These are phyloP conservation scores for Fusarium buharicum DNA, from an alignment of 2,329 filamentous ascomycete species.

Conservation along the genomic window DNA sequence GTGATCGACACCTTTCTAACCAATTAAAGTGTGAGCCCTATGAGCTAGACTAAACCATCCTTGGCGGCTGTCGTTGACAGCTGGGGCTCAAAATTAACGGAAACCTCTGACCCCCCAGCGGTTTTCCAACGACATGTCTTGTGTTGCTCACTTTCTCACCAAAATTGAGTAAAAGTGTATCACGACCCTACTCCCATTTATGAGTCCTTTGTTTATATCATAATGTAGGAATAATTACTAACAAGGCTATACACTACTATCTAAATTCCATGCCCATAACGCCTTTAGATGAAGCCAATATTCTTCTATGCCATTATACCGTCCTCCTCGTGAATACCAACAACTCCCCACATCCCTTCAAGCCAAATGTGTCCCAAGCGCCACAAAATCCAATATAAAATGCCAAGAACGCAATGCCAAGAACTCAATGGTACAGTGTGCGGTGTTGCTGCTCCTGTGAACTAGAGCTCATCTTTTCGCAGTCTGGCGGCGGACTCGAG, in stretches of 20 bases:
- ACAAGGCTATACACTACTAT: neutral
- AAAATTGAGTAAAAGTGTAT: neutral
- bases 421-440: neutral
- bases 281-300: no score
- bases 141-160: conserved; percentile 2
- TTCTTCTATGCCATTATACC: neutral
- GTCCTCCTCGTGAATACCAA: conserved; percentile 1
- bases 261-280: no score
- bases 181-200: neutral
- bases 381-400: neutral
- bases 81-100: conserved; percentile 24
- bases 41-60: neutral
- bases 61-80: neutral
- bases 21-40: neutral
- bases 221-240: neutral
- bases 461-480: conserved; percentile 14
- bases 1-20: neutral
- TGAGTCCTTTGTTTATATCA: neutral
- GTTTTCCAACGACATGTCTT: conserved; percentile 32
- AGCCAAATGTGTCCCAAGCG: neutral
- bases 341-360: neutral
- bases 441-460: neutral
- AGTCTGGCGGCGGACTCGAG: conserved; percentile 29
- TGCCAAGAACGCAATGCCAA: neutral
- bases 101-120: conserved; percentile 26